Evolutionary conservation across 805 yeast genomes (phyloP).

Genomic region (Metschnikowia picachoensis): DNA sequence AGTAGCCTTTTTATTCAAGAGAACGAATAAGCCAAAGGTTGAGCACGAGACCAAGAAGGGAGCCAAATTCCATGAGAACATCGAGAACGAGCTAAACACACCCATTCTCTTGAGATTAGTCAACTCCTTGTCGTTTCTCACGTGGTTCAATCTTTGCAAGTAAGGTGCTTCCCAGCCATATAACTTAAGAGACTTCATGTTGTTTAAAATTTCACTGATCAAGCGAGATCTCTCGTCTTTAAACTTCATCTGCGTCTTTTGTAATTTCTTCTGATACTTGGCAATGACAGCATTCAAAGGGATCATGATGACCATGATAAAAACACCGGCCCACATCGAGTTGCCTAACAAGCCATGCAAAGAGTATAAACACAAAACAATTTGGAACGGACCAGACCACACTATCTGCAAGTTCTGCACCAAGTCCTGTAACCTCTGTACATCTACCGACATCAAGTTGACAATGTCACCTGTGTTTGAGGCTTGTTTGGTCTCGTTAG

Average conservation of each 20-base stretch:
- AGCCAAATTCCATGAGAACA: constrained; percentile 77
- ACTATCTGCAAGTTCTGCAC: constrained; percentile 72
- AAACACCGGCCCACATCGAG: constrained; percentile 96
- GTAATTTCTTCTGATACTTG: constrained; percentile 63
- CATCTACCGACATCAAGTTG: constrained; percentile 90
- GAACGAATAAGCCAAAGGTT: constrained; percentile 79
- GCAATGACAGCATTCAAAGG: constrained; percentile 75
- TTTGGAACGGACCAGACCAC: constrained; percentile 94
- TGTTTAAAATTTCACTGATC: constrained; percentile 82
- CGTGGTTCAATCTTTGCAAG: constrained; percentile 64
- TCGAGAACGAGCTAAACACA: constrained; percentile 61
- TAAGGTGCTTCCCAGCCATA: constrained; percentile 96
- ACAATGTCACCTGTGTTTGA: constrained; percentile 91
- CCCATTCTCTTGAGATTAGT: constrained; percentile 73
- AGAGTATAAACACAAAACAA: constrained; percentile 68
- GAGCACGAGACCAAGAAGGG: constrained; percentile 88
- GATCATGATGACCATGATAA: constrained; percentile 69
- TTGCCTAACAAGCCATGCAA: constrained; percentile 72
- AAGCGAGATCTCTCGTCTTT: constrained; percentile 92
- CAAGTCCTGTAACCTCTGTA: constrained; percentile 81
- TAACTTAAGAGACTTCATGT: constrained; percentile 86
- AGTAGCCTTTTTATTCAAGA: constrained; percentile 52
- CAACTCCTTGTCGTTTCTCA: constrained; percentile 86
- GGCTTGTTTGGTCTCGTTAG: constrained; percentile 66
- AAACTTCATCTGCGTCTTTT: constrained; percentile 80